Percentiles rank a stretch among this genome's conserved stretches.
phyloP scores from a whole-genome alignment of 495 filamentous ascomycete genomes.

The Chaetomium tenue region DNA sequence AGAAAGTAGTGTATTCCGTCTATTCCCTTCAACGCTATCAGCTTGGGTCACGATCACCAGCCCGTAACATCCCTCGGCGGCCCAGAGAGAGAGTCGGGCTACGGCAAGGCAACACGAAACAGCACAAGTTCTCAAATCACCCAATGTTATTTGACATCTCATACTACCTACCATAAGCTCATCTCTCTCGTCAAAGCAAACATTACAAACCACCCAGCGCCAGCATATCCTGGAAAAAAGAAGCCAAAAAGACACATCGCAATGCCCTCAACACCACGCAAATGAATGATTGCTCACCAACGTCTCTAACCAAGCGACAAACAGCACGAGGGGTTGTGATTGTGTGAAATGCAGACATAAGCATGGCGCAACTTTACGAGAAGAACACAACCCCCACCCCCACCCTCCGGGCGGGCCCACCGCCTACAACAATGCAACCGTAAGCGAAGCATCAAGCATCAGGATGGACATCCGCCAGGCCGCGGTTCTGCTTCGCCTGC shows the following conservation, averaged over 20 bases:
- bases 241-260: not conserved
- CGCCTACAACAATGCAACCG: not conserved
- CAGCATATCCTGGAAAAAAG: not conserved
- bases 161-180: not conserved
- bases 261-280: not conserved
- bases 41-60: too few relatives aligned
- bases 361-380: too few relatives aligned
- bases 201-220: not conserved
- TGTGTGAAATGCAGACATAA: too few relatives aligned
- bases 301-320: not conserved
- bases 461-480: slow-evolving; percentile 28
- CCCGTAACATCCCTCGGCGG: too few relatives aligned
- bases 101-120: not conserved
- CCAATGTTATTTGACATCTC: not conserved
- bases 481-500: slow-evolving; percentile 33
- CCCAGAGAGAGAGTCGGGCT: too few relatives aligned
- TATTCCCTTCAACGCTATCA: too few relatives aligned
- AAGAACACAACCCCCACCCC: not conserved
- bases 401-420: not conserved
- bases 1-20: too few relatives aligned
- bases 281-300: not conserved
- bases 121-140: not conserved
- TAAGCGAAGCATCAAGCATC: not conserved
- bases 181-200: not conserved
- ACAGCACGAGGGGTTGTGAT: not conserved